Percentiles rank a stretch among this genome's conserved stretches.
These are phyloP conservation scores for Candida michaelii DNA, from an alignment of 805 yeast genomes.

Conservation along the genomic window DNA sequence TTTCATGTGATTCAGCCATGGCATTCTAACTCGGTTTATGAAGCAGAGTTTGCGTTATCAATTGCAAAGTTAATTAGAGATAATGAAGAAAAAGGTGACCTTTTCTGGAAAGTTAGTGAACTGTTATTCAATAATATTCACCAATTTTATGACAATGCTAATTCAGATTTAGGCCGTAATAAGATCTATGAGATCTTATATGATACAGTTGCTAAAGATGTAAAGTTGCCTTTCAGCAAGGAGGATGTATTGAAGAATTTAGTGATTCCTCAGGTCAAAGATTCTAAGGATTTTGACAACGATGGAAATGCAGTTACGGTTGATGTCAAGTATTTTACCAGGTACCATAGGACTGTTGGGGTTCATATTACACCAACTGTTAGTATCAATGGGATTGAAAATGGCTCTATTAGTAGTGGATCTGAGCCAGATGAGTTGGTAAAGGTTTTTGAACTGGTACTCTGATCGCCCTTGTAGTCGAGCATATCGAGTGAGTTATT, in stretches of 20 bases:
- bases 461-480: too few species aligned
- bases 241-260: conserved; percentile 38
- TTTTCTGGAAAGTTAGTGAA: conserved; percentile 50
- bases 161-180: conserved; percentile 52
- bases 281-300: conserved; percentile 40
- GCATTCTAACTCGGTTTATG: conserved; percentile 73
- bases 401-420: conserved; percentile 60
- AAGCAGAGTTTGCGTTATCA: conserved; percentile 72
- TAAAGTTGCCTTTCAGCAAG: conserved; percentile 29
- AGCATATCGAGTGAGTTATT: too few species aligned
- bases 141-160: conserved; percentile 61
- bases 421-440: conserved; percentile 49
- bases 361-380: conserved; percentile 87
- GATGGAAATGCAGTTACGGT: conserved; percentile 56
- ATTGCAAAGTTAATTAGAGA: conserved; percentile 62
- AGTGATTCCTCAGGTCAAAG: conserved; percentile 25
- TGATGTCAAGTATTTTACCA: conserved; percentile 73
- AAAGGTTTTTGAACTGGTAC: conserved; percentile 40
- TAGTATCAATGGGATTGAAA: conserved; percentile 63
- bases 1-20: conserved; percentile 85
- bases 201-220: conserved; percentile 31
- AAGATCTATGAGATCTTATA: conserved; percentile 56
- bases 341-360: conserved; percentile 72
- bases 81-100: conserved; percentile 7
- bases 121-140: conserved; percentile 56